phyloP scores from a whole-genome alignment of 192 early-diverging fungal genomes.

The Coemansia sp. region DNA sequence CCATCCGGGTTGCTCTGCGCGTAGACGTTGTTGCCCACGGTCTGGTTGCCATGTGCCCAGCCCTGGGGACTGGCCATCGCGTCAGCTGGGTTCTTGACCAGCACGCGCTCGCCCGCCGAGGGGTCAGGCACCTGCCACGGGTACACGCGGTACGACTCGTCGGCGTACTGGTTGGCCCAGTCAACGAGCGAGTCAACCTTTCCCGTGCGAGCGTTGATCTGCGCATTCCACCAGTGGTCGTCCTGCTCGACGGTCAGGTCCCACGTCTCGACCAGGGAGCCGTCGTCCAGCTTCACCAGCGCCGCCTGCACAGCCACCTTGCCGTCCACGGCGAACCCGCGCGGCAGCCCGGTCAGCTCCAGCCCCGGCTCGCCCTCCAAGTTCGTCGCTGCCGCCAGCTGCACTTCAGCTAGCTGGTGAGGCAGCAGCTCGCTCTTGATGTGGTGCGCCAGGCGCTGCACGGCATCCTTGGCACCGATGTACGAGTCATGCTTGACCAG shows the following conservation, averaged over 20 bases:
- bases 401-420: constrained; percentile 31
- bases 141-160: constrained; percentile 80
- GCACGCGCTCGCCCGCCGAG: constrained; percentile 67
- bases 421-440: constrained; percentile 61
- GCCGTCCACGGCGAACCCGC: constrained; percentile 30
- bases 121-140: constrained; percentile 86
- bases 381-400: constrained; percentile 22
- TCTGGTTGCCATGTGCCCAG: constrained; percentile 74
- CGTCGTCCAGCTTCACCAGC: constrained; percentile 65
- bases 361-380: constrained; percentile 38
- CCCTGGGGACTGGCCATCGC: constrained; percentile 70
- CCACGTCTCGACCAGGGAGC: constrained; percentile 73
- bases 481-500: constrained; percentile 5
- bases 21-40: constrained; percentile 88
- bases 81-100: constrained; percentile 64
- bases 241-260: constrained; percentile 81
- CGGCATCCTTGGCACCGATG: constrained; percentile 66
- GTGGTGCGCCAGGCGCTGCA: constrained; percentile 63
- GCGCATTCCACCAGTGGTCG: constrained; percentile 82
- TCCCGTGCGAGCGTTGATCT: constrained; percentile 66
- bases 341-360: constrained; percentile 3
- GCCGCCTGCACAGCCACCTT: constrained; percentile 64
- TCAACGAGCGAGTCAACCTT: constrained; percentile 73
- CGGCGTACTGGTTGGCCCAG: constrained; percentile 76
- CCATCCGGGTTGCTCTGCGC: constrained; percentile 90